Evolutionary conservation across 208 protist genomes (phyloP).

Genomic region (Trypanosoma lewisi): DNA sequence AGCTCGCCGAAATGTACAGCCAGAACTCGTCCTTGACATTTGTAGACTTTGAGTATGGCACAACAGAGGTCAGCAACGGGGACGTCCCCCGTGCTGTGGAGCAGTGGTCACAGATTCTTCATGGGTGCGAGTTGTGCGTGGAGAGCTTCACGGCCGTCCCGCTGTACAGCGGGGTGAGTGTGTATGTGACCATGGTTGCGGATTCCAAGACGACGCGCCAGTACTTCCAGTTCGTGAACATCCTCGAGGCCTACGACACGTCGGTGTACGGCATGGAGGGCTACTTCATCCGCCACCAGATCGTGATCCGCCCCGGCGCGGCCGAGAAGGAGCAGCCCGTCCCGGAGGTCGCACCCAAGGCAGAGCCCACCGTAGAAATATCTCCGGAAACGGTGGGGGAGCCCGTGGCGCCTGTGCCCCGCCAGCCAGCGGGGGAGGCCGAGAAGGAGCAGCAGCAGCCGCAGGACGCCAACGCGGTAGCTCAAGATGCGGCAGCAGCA

Average conservation of each 20-base stretch:
- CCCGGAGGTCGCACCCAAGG: slow-evolving; percentile 29
- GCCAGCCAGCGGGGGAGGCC: slow-evolving; percentile 16
- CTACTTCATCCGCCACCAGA: slow-evolving; percentile 84
- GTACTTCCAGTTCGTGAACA: slow-evolving; percentile 79
- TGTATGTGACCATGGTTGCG: slow-evolving; percentile 59
- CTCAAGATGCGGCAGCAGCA: slow-evolving; percentile 17
- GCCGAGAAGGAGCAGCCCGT: slow-evolving; percentile 33
- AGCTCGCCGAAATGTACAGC: slow-evolving; percentile 65
- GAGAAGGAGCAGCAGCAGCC: not conserved
- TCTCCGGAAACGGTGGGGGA: slow-evolving; percentile 14
- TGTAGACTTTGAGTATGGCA: slow-evolving; percentile 83
- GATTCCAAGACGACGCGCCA: slow-evolving; percentile 43
- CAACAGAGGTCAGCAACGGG: slow-evolving; percentile 41
- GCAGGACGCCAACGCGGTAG: not conserved
- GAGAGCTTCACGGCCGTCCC: slow-evolving; percentile 62
- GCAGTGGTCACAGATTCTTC: slow-evolving; percentile 57
- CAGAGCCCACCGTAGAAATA: slow-evolving; percentile 32
- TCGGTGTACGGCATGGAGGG: slow-evolving; percentile 41
- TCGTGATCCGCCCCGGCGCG: slow-evolving; percentile 65
- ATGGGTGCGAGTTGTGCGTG: slow-evolving; percentile 64
- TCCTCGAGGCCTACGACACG: slow-evolving; percentile 62
- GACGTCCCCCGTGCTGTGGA: slow-evolving; percentile 45
- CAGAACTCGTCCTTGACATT: slow-evolving; percentile 57
- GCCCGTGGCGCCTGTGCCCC: not conserved
- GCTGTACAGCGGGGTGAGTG: slow-evolving; percentile 71